Percentiles rank a stretch among this genome's conserved stretches.
Evolutionary conservation across 1,284 basidiomycete genomes (phyloP).

Genomic region (Cryptococcus sp.): DNA sequence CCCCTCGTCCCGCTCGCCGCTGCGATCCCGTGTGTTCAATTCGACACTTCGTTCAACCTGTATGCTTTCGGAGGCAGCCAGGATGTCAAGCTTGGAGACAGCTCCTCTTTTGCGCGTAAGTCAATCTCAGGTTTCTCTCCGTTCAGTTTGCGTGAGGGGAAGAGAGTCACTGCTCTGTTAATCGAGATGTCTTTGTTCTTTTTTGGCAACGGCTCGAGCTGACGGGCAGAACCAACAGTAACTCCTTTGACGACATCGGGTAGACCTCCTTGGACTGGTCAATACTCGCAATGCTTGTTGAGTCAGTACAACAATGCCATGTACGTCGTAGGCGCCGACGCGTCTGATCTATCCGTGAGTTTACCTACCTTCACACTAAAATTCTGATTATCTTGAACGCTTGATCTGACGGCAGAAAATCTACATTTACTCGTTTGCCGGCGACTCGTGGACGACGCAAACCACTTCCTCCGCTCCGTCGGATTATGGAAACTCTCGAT

Average conservation of each 20-base stretch:
- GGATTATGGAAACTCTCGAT: constrained; percentile 36
- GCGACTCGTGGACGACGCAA: constrained; percentile 45
- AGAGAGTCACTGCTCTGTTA: no score
- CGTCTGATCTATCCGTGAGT: constrained; percentile 55
- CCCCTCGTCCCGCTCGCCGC: constrained; percentile 14
- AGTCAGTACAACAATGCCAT: constrained; percentile 52
- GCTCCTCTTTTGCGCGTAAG: constrained; percentile 41
- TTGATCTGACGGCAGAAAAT: constrained; percentile 24
- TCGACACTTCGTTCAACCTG: constrained; percentile 42
- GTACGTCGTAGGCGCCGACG: constrained; percentile 71
- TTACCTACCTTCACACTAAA: neutral
- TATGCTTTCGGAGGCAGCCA: constrained; percentile 45
- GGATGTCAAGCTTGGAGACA: constrained; percentile 44
- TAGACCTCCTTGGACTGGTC: constrained; percentile 44
- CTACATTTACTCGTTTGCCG: constrained; percentile 46
- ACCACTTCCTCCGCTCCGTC: constrained; percentile 35
- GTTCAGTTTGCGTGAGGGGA: no score
- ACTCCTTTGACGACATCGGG: constrained; percentile 32
- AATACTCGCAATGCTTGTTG: constrained; percentile 44
- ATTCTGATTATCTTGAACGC: neutral
- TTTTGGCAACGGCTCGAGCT: no score
- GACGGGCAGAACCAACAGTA: constrained; percentile 27
- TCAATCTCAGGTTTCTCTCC: no score
- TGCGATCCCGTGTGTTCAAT: constrained; percentile 44
- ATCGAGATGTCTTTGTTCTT: no score